Percentiles rank a stretch among this genome's conserved stretches.
phyloP scores from a whole-genome alignment of 192 early-diverging fungal species.

The Obelidium mucronatum region DNA sequence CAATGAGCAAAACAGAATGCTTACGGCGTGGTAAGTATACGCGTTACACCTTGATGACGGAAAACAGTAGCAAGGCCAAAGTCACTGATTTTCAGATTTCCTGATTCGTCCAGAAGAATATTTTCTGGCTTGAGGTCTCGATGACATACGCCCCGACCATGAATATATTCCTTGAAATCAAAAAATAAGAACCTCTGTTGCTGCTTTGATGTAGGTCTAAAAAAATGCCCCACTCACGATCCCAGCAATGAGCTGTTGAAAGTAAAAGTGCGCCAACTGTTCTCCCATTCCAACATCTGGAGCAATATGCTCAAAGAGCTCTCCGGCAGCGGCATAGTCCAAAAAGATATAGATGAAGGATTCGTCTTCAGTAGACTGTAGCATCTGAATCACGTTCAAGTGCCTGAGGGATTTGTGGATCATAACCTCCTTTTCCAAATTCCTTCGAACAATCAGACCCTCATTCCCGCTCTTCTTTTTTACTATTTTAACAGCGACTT shows the following conservation, averaged over 20 bases:
- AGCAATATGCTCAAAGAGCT: slow-evolving; percentile 75
- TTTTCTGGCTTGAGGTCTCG: slow-evolving; percentile 84
- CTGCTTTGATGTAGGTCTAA: neutral
- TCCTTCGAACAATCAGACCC: slow-evolving; percentile 33
- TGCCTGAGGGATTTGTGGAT: slow-evolving; percentile 42
- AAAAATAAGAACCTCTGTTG: no score
- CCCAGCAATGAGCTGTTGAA: slow-evolving; percentile 70
- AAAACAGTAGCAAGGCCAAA: slow-evolving; percentile 79
- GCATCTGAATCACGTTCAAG: slow-evolving; percentile 17
- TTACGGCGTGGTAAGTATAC: slow-evolving; percentile 69
- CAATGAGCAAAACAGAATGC: no score
- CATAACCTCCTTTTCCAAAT: slow-evolving; percentile 62
- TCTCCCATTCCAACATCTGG: slow-evolving; percentile 77
- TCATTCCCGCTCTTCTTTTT: slow-evolving; percentile 46
- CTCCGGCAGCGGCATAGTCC: slow-evolving; percentile 73
- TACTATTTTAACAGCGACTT: slow-evolving; percentile 67
- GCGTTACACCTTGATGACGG: slow-evolving; percentile 54
- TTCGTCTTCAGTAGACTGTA: slow-evolving; percentile 54
- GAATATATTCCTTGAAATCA: slow-evolving; percentile 61
- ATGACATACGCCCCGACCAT: slow-evolving; percentile 64
- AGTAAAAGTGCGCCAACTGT: slow-evolving; percentile 77
- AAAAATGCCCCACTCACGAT: slow-evolving; percentile 52
- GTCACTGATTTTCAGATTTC: slow-evolving; percentile 76
- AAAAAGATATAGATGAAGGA: slow-evolving; percentile 64
- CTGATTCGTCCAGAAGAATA: slow-evolving; percentile 54